Base-by-base conservation (phyloP, 2,329 filamentous ascomycete species). In the Thermothelomyces thermophilus region DNA sequence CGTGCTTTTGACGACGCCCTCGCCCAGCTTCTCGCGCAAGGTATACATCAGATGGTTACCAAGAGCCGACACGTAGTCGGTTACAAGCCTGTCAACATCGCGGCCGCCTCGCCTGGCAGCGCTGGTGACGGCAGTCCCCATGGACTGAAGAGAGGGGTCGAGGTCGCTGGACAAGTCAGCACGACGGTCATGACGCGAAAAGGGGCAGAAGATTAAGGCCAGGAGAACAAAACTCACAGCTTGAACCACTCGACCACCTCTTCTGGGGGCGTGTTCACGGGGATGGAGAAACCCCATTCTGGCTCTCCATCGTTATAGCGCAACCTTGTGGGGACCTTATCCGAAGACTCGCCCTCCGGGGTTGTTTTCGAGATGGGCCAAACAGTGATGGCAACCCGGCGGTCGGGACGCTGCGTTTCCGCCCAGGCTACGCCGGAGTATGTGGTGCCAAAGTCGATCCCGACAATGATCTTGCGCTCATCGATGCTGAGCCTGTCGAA, bases 361-460 rank as follows among this genome's bases (percentile, higher is more conserved):
- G 58, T 62, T 2, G 61, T 60, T 46, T 62, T 65, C 48, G 63
- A 68, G 37, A 68, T 64, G 26, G 73, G 73, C 73, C 73, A 76
- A 34, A 65, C 66, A 1, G 67, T 70, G 54, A 76, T 66, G 41
- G 70, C 63, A 48, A 67, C 64, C 19, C 69, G 66, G 37, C 69
- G 63, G 55, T 73, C 69, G 11, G 69, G 66, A 50, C 69, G 52
- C 42, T 68, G 55, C 1, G 71, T 71, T 51, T 74, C 68, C 36
- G 70, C 71, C 72, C 73, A 79, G 26, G 73, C 73, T n/a, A 78
- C 66, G 26, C 74, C 75, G 13, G 75, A 76, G 59, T 74, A 79
- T 4, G 76, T 80, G 11, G 76, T 79, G 22, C 76, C 76, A 56
- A 79, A 79, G 58, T 79, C 76, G 51, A 79, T 73, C 17, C 73